Evolutionary conservation across 1,139 yeast species (phyloP).

Genomic region (Debaryomycetaceae sp.): DNA sequence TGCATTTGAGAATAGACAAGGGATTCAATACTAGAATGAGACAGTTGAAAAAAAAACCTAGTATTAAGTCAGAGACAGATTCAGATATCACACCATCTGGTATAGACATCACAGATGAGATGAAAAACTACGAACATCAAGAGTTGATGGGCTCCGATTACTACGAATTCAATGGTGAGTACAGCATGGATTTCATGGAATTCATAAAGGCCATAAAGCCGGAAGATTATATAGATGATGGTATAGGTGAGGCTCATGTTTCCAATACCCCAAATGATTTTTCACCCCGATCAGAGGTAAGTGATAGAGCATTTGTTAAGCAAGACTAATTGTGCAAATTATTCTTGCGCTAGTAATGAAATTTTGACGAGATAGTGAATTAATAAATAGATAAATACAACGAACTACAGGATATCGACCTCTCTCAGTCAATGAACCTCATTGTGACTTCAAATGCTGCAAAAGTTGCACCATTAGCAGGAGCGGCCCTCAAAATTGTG

Average conservation of each 20-base stretch:
- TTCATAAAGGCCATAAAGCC: constrained; percentile 43
- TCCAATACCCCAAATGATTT: background rate
- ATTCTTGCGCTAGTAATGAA: no score
- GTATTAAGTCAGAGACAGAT: background rate
- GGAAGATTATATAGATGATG: constrained; percentile 24
- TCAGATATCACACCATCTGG: background rate
- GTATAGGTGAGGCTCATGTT: background rate
- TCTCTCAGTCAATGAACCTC: constrained; percentile 43
- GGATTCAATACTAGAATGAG: constrained; percentile 34
- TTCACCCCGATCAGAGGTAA: background rate
- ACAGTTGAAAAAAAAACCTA: background rate
- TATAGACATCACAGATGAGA: constrained; percentile 7
- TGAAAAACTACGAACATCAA: constrained; percentile 21
- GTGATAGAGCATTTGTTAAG: background rate
- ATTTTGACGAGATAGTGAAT: background rate
- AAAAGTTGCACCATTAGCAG: constrained; percentile 95
- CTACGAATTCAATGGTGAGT: constrained; percentile 53
- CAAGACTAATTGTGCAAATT: background rate
- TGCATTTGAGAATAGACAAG: constrained; percentile 45
- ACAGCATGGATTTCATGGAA: constrained; percentile 45
- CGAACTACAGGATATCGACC: background rate
- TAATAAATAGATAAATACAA: background rate
- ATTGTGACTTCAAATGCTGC: constrained; percentile 86
- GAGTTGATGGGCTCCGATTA: constrained; percentile 51
- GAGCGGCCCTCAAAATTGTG: constrained; percentile 91